Evolutionary conservation across 768 basidiomycete species (phyloP), one percentile per base, ranked within the genome.

Genomic region (Cystobasidium ongulense): DNA sequence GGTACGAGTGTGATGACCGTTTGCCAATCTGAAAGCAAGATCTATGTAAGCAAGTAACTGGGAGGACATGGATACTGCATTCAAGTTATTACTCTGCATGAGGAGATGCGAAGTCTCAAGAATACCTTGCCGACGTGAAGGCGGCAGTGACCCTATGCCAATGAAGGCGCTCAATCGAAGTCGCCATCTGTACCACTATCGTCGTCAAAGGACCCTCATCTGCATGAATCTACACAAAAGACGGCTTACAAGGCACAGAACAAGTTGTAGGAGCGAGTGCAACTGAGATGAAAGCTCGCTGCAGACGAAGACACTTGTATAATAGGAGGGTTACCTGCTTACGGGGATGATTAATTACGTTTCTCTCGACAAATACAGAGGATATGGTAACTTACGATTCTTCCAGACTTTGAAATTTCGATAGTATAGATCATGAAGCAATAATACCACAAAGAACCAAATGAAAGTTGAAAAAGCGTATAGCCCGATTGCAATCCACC

Each of bases 401-500:
- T 68, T 68, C 66, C 66, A 68, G 8, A 25, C 29, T n/a, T 29
- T n/a, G 18, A 31, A 35, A 68, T 50, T 23, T 11, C 21, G 29
- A 25, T 38, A 68, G 29, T 50, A 54, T 35, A 68, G 11, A 35
- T 68, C 66, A 31, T 68, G 46, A 0, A 46, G 18, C 29, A 62
- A n/a, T 21, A 68, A 35, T 11, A 68, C 66, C 8, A 39, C 50
- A 35, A 39, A n/a, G 25, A 54, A 35, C 66, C 66, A 68, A 29
- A 18, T 31, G 66, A 68, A 21, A 4, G 50, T 46, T 25, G 38
- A 68, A n/a, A 68, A 38, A 17, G 46, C 66, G 36, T 68, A 68
- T 5, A 54, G 25, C 5, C 43, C 66, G 50, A 68, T 50, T 39
- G 50, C 43, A n/a, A 68, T 50, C 66, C 66, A 68, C 66, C 66